Base-by-base conservation (phyloP, 108 stramenopile species). In the Cylindrotheca fusiformis region DNA sequence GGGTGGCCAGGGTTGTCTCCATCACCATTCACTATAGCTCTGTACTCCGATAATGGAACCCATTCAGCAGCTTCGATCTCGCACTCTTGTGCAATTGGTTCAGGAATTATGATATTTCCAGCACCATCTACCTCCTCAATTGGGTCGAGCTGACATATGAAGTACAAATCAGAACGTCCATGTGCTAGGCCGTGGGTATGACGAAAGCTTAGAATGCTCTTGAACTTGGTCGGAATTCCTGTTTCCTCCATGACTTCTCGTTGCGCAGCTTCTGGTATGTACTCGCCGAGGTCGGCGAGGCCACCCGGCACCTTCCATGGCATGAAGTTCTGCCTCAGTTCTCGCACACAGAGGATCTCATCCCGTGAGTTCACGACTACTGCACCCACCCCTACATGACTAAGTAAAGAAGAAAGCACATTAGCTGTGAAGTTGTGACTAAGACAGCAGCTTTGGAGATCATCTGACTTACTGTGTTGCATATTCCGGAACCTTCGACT, bases 281-380 rank as follows among this genome's bases (percentile, higher is more conserved):
- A 52, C 69, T 96, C 95, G 4, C 91, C 93, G 41, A 88, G 52
- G 24, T 96, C 93, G 0, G 79, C 62, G 23, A 92, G 65, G 1
- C 95, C 95, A 5, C 88, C 89, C 0, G 95, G 95, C 4, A 94
- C 75, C 61, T 94, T 94, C 93, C 93, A 96, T n/a, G 72, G 77
- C 8, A 80, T 69, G 52, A 78, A 88, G 53, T 92, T 92, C 18
- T 72, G 72, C 1, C 90, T 50, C 8, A 78, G 68, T 58, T 92
- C 90, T 45, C 87, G 68, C 1, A 92, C 87, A 46, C 83, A 87
- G 14, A 92, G 68, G 24, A 92, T 83, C 63, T 92, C 80, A 51
- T 86, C 55, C 6, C 72, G 71, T 14, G 53, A 69, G 41, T 87
- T 83, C 55, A 92, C 67, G 14, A 85, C 83, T 32, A 88, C 70